Conservation (phyloP, 2,329 filamentous ascomycete species). For the Xylaria digitata region DNA sequence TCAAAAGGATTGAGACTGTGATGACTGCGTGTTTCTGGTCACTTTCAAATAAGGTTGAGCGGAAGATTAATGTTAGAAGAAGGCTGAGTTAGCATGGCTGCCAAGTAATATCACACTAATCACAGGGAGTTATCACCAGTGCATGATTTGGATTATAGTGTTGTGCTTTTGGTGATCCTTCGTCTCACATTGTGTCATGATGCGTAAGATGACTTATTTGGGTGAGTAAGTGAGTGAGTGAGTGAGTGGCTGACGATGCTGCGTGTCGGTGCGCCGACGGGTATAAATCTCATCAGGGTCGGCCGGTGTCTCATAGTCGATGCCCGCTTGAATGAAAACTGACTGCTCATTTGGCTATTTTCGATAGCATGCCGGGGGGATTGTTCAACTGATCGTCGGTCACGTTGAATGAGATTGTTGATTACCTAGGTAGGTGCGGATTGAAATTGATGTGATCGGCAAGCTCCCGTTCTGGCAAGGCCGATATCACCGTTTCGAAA, state of each 20-base stretch:
- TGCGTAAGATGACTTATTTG: slow-evolving; percentile 1
- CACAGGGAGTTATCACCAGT: not conserved
- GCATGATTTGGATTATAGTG: slow-evolving; percentile 4
- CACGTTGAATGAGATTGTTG: too few relatives aligned
- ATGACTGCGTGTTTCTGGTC: not conserved
- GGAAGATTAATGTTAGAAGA: not conserved
- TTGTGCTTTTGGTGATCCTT: slow-evolving; percentile 11
- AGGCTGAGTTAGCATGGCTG: not conserved
- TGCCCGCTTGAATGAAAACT: too few relatives aligned
- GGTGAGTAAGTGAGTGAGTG: too few relatives aligned
- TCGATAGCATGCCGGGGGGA: not conserved
- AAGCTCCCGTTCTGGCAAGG: slow-evolving; percentile 35
- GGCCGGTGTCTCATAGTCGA: too few relatives aligned
- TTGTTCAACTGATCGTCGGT: too few relatives aligned
- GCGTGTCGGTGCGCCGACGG: not conserved
- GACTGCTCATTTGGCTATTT: too few relatives aligned
- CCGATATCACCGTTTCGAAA: slow-evolving; percentile 35
- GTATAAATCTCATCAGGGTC: not conserved
- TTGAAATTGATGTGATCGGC: too few relatives aligned
- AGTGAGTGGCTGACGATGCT: too few relatives aligned
- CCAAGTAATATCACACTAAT: not conserved
- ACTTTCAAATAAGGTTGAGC: not conserved
- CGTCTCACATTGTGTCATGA: slow-evolving; percentile 17
- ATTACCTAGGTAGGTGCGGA: too few relatives aligned
- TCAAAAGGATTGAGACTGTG: too few relatives aligned